These are phyloP conservation scores for Trypanosoma avium DNA, from an alignment of 208 protist species.

Conservation along the genomic window DNA sequence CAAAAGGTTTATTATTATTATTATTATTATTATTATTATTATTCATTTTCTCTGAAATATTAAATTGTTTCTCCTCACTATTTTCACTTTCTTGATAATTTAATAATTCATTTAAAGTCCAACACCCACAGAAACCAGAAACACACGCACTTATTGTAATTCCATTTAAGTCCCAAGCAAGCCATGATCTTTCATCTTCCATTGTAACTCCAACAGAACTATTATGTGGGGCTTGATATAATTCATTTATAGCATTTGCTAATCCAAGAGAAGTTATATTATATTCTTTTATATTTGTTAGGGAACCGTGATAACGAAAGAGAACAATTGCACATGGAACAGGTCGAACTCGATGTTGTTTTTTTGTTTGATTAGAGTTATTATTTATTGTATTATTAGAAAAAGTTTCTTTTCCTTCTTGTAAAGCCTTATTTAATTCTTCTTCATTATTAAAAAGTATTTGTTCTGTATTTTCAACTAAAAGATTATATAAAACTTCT, in stretches of 20 bases:
- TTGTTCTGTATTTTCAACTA: conserved; percentile 35
- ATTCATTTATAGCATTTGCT: conserved; percentile 2
- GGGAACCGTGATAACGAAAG: conserved; percentile 32
- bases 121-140: conserved; percentile 52
- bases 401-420: neutral
- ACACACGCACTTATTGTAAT: conserved; percentile 26
- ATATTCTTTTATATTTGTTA: neutral
- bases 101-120: conserved; percentile 46
- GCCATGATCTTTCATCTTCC: conserved; percentile 15
- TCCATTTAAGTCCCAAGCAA: conserved; percentile 10
- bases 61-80: too few species aligned
- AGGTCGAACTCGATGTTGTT: conserved; percentile 24
- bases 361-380: neutral
- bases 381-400: neutral
- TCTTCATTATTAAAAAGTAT: conserved; percentile 27
- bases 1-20: conserved; percentile 7
- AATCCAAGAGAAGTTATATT: neutral
- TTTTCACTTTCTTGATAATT: neutral
- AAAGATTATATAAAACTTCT: conserved; percentile 38
- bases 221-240: conserved; percentile 1
- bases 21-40: too few species aligned
- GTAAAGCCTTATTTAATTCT: conserved; percentile 26
- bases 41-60: too few species aligned
- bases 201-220: conserved; percentile 11
- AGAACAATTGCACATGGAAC: conserved; percentile 48